Evolutionary conservation across 164 flowering plant species (phyloP).

Genomic region (Stephania japonica): DNA sequence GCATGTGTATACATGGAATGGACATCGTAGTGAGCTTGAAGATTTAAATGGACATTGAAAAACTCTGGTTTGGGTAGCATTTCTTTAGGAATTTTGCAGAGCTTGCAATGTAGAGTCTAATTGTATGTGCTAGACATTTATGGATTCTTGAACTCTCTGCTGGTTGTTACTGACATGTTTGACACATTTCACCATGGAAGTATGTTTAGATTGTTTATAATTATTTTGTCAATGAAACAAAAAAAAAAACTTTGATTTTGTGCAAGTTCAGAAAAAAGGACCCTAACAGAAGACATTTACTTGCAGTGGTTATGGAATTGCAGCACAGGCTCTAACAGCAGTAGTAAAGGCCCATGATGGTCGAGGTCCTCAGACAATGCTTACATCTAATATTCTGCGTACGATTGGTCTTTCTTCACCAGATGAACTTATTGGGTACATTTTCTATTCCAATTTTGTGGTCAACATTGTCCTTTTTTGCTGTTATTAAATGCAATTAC

Average conservation of each 20-base stretch:
- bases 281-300: constrained; percentile 8
- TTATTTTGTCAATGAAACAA: background rate
- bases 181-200: background rate
- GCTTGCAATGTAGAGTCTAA: background rate
- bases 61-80: background rate
- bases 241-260: background rate
- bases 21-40: no score
- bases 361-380: constrained; percentile 79
- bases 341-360: constrained; percentile 88
- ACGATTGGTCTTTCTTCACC: constrained; percentile 73
- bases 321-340: constrained; percentile 88
- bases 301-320: constrained; percentile 93
- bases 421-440: constrained; percentile 90
- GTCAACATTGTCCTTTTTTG: background rate
- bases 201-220: background rate
- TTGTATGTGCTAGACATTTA: background rate
- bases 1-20: no score
- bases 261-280: background rate
- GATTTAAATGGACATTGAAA: background rate
- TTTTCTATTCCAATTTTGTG: constrained; percentile 3
- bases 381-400: constrained; percentile 47
- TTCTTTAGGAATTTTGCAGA: background rate
- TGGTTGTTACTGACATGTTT: background rate
- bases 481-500: background rate
- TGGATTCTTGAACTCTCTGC: background rate